Percentiles rank a stretch among this genome's conserved stretches.
Conservation (phyloP, 225 moss, liverwort and hornwort species). For the Sphagnum tenellum region DNA sequence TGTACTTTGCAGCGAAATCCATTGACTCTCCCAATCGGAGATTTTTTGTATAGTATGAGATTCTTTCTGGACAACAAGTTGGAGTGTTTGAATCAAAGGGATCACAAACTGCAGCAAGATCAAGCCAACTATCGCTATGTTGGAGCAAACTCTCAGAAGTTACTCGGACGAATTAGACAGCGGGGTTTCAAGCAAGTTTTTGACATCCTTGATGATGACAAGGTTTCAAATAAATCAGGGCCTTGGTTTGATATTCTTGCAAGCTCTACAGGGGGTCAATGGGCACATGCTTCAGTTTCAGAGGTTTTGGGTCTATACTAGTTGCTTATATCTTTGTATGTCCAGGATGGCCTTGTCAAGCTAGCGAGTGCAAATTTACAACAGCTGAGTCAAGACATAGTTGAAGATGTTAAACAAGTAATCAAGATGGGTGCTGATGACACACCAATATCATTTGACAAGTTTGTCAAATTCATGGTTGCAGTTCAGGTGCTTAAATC, state of each 20-base stretch:
- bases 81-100: slow-evolving; percentile 32
- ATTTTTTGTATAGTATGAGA: slow-evolving; percentile 74
- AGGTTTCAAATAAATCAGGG: slow-evolving; percentile 27
- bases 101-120: slow-evolving; percentile 44
- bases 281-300: too few relatives aligned
- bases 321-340: too few relatives aligned
- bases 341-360: slow-evolving; percentile 68
- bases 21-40: slow-evolving; percentile 71
- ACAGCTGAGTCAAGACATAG: slow-evolving; percentile 41
- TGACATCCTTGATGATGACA: slow-evolving; percentile 72
- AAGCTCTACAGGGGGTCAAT: too few relatives aligned
- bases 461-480: slow-evolving; percentile 59
- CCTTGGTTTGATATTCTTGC: too few relatives aligned
- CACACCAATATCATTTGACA: slow-evolving; percentile 40
- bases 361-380: slow-evolving; percentile 61
- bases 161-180: slow-evolving; percentile 57
- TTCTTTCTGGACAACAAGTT: slow-evolving; percentile 68
- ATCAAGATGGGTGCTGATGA: slow-evolving; percentile 44
- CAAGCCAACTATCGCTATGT: slow-evolving; percentile 75
- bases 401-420: slow-evolving; percentile 58
- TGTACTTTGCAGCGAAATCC: slow-evolving; percentile 57
- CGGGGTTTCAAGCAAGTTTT: slow-evolving; percentile 77
- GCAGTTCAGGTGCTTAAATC: slow-evolving; percentile 35
- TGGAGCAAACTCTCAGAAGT: slow-evolving; percentile 70
- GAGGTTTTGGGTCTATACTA: too few relatives aligned